Conservation (phyloP, 2,329 filamentous ascomycete genomes). For the Cercospora zeina region DNA sequence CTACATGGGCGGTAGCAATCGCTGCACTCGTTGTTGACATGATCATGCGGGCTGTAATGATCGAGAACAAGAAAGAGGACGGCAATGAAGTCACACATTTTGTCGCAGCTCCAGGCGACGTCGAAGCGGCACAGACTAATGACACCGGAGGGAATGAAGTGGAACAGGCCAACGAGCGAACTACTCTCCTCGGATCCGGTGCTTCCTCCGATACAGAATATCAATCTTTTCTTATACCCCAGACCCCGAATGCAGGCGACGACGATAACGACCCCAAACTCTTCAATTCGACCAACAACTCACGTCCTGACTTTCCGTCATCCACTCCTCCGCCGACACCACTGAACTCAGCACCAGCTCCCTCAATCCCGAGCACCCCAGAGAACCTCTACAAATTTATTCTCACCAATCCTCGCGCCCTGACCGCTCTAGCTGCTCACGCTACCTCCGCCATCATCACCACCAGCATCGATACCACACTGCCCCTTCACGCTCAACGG, state of each 20-base stretch:
- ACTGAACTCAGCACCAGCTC: neutral
- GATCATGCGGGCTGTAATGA: constrained; percentile 22
- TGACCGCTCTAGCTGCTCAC: constrained; percentile 21
- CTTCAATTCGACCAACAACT: neutral
- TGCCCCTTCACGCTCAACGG: constrained; percentile 24
- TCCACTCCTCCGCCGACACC: neutral
- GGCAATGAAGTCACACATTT: neutral
- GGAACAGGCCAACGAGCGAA: constrained; percentile 3
- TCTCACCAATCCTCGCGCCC: constrained; percentile 10
- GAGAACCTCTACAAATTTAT: constrained; percentile 20
- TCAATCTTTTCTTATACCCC: neutral
- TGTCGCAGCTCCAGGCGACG: neutral
- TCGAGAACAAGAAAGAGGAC: constrained; percentile 12
- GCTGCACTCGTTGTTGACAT: constrained; percentile 20
- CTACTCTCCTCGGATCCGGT: constrained; percentile 9
- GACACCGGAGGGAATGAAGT: neutral
- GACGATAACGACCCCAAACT: neutral
- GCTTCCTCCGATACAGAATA: neutral
- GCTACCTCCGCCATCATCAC: constrained; percentile 23
- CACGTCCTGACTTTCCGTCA: constrained; percentile 11
- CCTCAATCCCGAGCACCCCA: neutral
- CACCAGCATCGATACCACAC: constrained; percentile 27
- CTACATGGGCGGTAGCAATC: constrained; percentile 24
- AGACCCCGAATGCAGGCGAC: neutral
- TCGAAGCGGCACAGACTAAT: neutral